A percentile compares a stretch with the other conserved stretches of the same genome.
phyloP scores from a whole-genome alignment of 2,329 filamentous ascomycete species.

The Clarireedia monteithiana region DNA sequence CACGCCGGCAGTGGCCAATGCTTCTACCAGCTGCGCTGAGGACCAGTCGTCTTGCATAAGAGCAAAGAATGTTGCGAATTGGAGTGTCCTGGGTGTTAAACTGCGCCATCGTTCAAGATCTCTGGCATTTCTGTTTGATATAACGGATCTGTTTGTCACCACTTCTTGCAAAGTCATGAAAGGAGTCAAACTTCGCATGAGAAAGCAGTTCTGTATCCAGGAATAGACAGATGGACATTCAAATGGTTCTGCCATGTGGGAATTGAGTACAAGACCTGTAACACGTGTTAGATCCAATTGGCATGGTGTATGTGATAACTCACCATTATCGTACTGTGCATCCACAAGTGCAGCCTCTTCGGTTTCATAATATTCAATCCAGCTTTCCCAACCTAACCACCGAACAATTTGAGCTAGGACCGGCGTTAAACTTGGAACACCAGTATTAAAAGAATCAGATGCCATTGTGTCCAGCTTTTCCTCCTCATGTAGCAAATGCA shows the following conservation, averaged over 20 bases:
- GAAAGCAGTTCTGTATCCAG: slow-evolving; percentile 39
- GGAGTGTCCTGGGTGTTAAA: slow-evolving; percentile 56
- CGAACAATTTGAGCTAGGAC: slow-evolving; percentile 71
- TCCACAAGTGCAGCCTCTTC: slow-evolving; percentile 46
- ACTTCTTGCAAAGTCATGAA: slow-evolving; percentile 45
- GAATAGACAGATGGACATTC: slow-evolving; percentile 51
- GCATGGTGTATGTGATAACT: slow-evolving; percentile 12
- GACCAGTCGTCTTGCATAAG: slow-evolving; percentile 44
- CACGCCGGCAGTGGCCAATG: slow-evolving; percentile 65
- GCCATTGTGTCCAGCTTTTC: slow-evolving; percentile 65
- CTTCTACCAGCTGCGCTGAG: slow-evolving; percentile 60
- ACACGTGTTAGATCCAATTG: neutral
- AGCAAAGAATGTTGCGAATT: slow-evolving; percentile 61
- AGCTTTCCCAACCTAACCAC: slow-evolving; percentile 71
- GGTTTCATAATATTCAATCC: slow-evolving; percentile 54
- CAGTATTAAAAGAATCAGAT: slow-evolving; percentile 37
- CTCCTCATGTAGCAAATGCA: slow-evolving; percentile 88
- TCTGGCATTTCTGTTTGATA: slow-evolving; percentile 11
- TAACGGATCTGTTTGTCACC: slow-evolving; percentile 28
- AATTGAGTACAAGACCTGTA: slow-evolving; percentile 15
- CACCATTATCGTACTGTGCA: slow-evolving; percentile 48
- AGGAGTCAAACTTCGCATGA: slow-evolving; percentile 25
- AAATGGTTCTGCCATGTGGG: slow-evolving; percentile 40
- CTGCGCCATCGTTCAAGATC: slow-evolving; percentile 20
- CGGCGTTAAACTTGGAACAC: slow-evolving; percentile 52